Evolutionary conservation across 2,329 filamentous ascomycete genomes (phyloP).

Genomic region (Phialophora verrucosa): DNA sequence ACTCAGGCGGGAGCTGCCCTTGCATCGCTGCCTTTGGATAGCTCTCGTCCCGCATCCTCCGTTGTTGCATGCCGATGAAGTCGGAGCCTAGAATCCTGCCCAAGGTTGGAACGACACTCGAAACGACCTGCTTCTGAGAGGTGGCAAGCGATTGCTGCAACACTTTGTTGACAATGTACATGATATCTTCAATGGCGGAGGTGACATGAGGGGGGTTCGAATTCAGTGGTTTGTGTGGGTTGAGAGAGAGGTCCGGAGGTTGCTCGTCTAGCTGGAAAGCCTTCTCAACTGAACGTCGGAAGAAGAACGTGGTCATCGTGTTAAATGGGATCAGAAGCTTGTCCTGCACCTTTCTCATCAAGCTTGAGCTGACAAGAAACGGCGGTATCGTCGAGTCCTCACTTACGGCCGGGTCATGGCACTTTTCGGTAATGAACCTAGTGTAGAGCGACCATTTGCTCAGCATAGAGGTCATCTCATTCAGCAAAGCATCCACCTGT

Average conservation of each 20-base stretch:
- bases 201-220: constrained; percentile 89
- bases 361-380: constrained; percentile 77
- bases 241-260: constrained; percentile 78
- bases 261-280: constrained; percentile 95
- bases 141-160: constrained; percentile 86
- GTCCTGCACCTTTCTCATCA: constrained; percentile 76
- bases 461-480: constrained; percentile 89
- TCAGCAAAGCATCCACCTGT: constrained; percentile 85
- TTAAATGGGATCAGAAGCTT: constrained; percentile 84
- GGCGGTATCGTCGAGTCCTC: constrained; percentile 69
- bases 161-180: constrained; percentile 97
- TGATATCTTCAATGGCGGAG: constrained; percentile 94
- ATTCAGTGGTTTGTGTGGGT: constrained; percentile 71
- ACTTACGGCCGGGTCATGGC: constrained; percentile 63
- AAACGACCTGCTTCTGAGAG: constrained; percentile 77
- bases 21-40: constrained; percentile 82
- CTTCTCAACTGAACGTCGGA: constrained; percentile 93
- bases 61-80: constrained; percentile 95
- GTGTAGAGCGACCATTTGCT: constrained; percentile 91
- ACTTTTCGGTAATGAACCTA: constrained; percentile 86
- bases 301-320: constrained; percentile 93
- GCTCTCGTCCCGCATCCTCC: constrained; percentile 95
- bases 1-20: constrained; percentile 83
- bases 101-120: constrained; percentile 77
- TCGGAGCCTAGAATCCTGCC: constrained; percentile 82